phyloP scores from a whole-genome alignment of 164 flowering plant genomes.

The Nymphaea thermarum region DNA sequence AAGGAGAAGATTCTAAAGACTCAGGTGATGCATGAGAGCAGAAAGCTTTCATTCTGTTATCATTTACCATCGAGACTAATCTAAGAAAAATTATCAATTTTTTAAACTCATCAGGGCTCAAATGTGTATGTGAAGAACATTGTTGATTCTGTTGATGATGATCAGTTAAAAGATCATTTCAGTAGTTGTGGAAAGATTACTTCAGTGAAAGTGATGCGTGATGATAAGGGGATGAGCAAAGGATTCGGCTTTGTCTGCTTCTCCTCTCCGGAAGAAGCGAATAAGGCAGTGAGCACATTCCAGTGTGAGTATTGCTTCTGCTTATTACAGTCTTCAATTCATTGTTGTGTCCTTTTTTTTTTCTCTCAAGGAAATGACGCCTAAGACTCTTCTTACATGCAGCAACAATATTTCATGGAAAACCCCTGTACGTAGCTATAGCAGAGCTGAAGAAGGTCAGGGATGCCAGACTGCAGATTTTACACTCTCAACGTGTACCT shows the following conservation, averaged over 20 bases:
- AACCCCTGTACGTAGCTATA: constrained; percentile 74
- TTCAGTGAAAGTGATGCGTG: constrained; percentile 66
- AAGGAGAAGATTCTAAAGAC: constrained; percentile 48
- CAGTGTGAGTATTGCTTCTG: constrained; percentile 31
- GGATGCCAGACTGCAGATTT: constrained; percentile 51
- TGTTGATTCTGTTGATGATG: constrained; percentile 54
- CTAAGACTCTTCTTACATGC: not conserved
- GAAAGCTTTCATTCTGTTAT: too few species aligned
- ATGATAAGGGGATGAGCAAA: constrained; percentile 60
- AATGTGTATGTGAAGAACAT: constrained; percentile 85
- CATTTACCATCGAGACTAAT: too few species aligned
- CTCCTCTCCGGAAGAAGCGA: constrained; percentile 72
- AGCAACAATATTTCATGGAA: constrained; percentile 38
- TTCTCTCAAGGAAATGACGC: not conserved
- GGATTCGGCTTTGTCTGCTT: constrained; percentile 96
- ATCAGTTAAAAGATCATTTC: constrained; percentile 49
- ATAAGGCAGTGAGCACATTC: constrained; percentile 51
- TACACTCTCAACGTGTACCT: constrained; percentile 17
- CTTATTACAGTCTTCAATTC: not conserved
- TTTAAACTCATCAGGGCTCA: constrained; percentile 30
- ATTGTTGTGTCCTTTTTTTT: not conserved
- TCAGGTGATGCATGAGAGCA: constrained; percentile 23
- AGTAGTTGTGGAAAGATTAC: constrained; percentile 71
- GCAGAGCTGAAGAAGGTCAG: constrained; percentile 91
- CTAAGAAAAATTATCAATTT: not conserved